Evolutionary conservation across 441 rosid species (phyloP).

Genomic region (Pelargonium myrrhifolium): DNA sequence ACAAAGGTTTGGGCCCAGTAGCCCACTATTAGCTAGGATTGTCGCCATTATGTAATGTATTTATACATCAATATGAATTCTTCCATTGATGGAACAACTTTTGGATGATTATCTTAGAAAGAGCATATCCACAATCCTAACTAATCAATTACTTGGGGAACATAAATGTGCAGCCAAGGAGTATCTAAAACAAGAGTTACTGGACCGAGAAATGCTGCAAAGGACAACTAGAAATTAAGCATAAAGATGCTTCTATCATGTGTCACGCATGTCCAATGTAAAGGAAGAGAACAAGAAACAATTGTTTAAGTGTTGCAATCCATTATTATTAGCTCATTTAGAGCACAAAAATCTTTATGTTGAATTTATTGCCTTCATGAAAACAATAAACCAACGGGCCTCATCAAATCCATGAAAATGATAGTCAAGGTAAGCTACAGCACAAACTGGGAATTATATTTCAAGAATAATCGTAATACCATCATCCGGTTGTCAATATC

Average conservation of each 20-base stretch:
- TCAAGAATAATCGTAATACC: constrained; percentile 34
- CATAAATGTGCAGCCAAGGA: background rate
- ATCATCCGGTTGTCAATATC: constrained; percentile 96
- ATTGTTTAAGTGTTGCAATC: too few species aligned
- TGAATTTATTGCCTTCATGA: too few species aligned
- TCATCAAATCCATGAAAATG: too few species aligned
- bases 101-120: background rate
- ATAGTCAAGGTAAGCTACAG: too few species aligned
- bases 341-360: too few species aligned
- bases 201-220: background rate
- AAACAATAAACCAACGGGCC: too few species aligned
- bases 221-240: background rate
- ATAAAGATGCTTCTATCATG: too few species aligned
- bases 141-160: background rate
- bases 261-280: too few species aligned
- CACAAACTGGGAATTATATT: background rate
- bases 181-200: background rate
- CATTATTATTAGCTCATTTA: too few species aligned
- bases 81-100: background rate
- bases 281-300: too few species aligned
- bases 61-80: constrained; percentile 7
- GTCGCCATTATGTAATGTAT: background rate
- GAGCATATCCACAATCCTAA: constrained; percentile 4
- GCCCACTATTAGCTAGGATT: background rate
- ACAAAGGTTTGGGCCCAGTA: background rate